Conservation (phyloP, 441 rosid genomes). For the Euphorbia corollata region DNA sequence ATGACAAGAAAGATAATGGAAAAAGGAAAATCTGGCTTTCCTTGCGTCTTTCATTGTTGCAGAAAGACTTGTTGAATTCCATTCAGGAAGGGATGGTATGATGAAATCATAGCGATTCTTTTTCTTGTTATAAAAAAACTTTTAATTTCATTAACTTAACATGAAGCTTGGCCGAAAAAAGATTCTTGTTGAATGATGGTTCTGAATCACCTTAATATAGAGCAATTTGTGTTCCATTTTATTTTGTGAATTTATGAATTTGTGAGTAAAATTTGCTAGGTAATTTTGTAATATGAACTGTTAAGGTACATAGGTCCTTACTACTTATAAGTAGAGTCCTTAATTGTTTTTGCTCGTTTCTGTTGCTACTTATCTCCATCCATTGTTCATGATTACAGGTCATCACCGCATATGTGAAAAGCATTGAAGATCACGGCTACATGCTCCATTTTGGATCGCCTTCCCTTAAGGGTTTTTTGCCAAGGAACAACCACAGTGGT, state of each 20-base stretch:
- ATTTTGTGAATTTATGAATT: not conserved
- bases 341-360: not conserved
- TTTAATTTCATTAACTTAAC: conserved; percentile 11
- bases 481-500: conserved; percentile 52
- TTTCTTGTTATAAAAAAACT: not conserved
- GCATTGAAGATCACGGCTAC: conserved; percentile 95
- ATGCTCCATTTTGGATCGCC: conserved; percentile 86
- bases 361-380: conserved; percentile 10
- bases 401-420: conserved; percentile 65
- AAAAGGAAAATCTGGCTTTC: conserved; percentile 91
- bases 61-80: conserved; percentile 68
- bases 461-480: conserved; percentile 72
- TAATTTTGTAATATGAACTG: not conserved
- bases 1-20: conserved; percentile 70
- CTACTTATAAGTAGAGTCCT: not conserved
- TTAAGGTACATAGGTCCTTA: not conserved
- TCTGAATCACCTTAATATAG: not conserved
- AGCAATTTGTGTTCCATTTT: not conserved
- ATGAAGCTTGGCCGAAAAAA: not conserved
- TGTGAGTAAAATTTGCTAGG: not conserved
- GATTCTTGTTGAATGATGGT: not conserved
- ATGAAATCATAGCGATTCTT: not conserved
- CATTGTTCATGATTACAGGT: conserved; percentile 41
- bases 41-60: conserved; percentile 71
- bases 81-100: conserved; percentile 96